These are phyloP conservation scores for Vitis cinerea DNA, from an alignment of 164 flowering plant species.

Conservation along the genomic window DNA sequence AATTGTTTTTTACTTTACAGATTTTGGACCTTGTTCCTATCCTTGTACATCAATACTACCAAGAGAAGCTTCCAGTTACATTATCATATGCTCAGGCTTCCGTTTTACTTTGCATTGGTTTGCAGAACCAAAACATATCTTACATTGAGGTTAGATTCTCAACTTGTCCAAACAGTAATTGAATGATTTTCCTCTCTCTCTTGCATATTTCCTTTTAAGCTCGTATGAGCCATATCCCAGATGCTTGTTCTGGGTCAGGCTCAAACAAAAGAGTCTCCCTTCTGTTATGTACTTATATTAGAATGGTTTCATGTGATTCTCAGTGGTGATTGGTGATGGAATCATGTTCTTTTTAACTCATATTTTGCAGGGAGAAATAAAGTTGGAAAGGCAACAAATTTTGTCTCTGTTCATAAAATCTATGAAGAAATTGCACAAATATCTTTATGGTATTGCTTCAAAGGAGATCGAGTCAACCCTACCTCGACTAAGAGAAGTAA, in stretches of 20 bases:
- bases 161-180: not conserved
- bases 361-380: slow-evolving; percentile 63
- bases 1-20: slow-evolving; percentile 34
- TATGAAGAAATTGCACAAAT: slow-evolving; percentile 74
- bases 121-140: slow-evolving; percentile 62
- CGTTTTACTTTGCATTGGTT: slow-evolving; percentile 74
- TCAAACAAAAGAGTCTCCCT: too few relatives aligned
- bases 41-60: slow-evolving; percentile 66
- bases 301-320: not conserved
- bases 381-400: slow-evolving; percentile 67
- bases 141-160: slow-evolving; percentile 58
- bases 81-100: slow-evolving; percentile 71
- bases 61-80: slow-evolving; percentile 69
- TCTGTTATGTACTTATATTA: too few relatives aligned
- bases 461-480: slow-evolving; percentile 58
- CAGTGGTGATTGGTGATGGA: not conserved
- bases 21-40: slow-evolving; percentile 50
- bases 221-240: too few relatives aligned
- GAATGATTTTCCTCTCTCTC: too few relatives aligned
- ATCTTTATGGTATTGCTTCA: slow-evolving; percentile 48
- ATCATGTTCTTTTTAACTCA: slow-evolving; percentile 4
- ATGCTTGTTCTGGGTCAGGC: not conserved
- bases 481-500: slow-evolving; percentile 74
- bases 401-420: slow-evolving; percentile 60
- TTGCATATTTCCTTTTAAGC: too few relatives aligned